A percentile compares a stretch with the other conserved stretches of the same genome.
These are phyloP conservation scores for Hsuehochloa calcarea DNA, from an alignment of 176 grass and related monocot species.

Conservation along the genomic window DNA sequence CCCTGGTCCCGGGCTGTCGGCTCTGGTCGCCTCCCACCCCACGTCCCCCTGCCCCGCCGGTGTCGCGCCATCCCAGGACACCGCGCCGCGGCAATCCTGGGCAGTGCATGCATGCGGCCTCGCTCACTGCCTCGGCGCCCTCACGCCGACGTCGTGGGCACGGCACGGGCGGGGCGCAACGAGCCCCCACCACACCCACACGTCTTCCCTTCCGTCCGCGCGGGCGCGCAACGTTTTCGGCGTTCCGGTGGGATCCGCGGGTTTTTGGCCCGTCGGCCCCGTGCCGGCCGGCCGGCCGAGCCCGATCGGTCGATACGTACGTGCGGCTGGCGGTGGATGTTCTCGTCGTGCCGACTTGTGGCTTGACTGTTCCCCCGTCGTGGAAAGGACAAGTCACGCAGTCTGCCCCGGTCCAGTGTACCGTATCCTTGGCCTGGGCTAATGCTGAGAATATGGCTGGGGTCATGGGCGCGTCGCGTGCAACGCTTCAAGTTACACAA, in stretches of 20 bases:
- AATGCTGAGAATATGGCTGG: constrained; percentile 26
- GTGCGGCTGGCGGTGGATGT: neutral
- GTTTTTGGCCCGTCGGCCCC: neutral
- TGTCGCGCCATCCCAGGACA: constrained; percentile 35
- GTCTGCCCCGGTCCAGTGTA: constrained; percentile 14
- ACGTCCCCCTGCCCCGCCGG: constrained; percentile 39
- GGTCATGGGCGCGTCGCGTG: constrained; percentile 11
- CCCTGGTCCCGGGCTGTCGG: constrained; percentile 26
- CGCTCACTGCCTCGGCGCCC: neutral
- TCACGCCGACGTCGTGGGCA: constrained; percentile 20
- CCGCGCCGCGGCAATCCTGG: constrained; percentile 19
- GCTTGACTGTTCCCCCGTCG: no score
- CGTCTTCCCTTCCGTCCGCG: neutral
- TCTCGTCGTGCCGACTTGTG: no score
- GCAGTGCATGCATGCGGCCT: neutral
- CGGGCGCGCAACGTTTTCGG: neutral
- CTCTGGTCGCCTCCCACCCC: neutral
- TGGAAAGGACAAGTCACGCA: neutral
- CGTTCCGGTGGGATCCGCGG: neutral
- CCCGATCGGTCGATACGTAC: neutral
- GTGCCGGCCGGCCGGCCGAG: constrained; percentile 7
- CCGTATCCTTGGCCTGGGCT: neutral
- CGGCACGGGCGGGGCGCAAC: neutral
- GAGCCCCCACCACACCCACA: neutral
- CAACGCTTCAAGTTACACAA: neutral